These are phyloP conservation scores for Scheffersomyces titani DNA, from an alignment of 1,139 yeast genomes.

Conservation along the genomic window DNA sequence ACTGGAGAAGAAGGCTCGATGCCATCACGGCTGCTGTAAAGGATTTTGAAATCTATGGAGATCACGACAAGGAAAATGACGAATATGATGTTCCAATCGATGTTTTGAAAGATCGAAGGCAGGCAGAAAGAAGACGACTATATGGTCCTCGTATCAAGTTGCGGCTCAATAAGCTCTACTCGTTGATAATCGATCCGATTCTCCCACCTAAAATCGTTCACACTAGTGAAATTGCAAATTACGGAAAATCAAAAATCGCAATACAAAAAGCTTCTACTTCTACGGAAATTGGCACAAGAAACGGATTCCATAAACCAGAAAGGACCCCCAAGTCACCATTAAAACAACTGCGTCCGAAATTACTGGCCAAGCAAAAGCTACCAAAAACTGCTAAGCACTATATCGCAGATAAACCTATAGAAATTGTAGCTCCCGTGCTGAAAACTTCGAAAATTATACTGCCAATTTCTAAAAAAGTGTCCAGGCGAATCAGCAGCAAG, in stretches of 20 bases:
- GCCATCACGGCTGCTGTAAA: slow-evolving; percentile 27
- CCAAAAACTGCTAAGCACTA: neutral
- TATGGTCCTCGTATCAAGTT: slow-evolving; percentile 29
- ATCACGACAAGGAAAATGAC: slow-evolving; percentile 13
- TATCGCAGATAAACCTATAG: neutral
- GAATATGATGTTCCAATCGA: slow-evolving; percentile 23
- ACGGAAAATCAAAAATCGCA: neutral
- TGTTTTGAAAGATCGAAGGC: slow-evolving; percentile 19
- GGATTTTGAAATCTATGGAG: slow-evolving; percentile 10
- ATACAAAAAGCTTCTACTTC: neutral
- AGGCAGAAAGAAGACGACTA: slow-evolving; percentile 16
- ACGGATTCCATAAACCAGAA: neutral
- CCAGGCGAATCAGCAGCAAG: slow-evolving; percentile 5
- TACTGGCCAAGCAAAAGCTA: neutral
- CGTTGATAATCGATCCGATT: slow-evolving; percentile 32
- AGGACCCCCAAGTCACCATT: neutral
- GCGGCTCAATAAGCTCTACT: slow-evolving; percentile 29
- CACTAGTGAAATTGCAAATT: neutral
- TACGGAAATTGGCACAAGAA: neutral
- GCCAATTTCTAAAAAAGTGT: neutral
- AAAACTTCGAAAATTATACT: neutral
- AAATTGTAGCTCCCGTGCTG: slow-evolving; percentile 5
- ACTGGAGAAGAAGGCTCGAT: slow-evolving; percentile 40
- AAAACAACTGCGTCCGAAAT: neutral
- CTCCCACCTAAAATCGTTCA: slow-evolving; percentile 25